These are phyloP conservation scores for Mortierella sp. DNA, from an alignment of 371 early-diverging fungal species.

Conservation along the genomic window DNA sequence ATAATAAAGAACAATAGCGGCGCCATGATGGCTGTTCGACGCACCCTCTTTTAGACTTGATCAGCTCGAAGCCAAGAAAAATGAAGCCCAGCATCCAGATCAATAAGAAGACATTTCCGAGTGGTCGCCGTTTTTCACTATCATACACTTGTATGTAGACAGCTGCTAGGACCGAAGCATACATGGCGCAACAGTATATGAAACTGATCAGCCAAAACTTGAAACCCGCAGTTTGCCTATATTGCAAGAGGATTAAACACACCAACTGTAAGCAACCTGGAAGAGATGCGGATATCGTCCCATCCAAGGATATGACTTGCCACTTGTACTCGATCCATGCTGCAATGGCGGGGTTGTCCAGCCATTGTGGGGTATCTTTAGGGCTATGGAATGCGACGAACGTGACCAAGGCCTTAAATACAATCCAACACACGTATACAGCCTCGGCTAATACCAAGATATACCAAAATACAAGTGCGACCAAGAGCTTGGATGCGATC, in stretches of 20 bases:
- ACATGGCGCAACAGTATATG: slow-evolving; percentile 1
- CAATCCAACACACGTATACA: too few species aligned
- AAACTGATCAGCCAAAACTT: slow-evolving; percentile 14
- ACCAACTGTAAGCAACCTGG: too few species aligned
- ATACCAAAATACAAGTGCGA: too few species aligned
- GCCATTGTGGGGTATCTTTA: neutral
- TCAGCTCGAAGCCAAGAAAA: slow-evolving; percentile 16
- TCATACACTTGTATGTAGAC: slow-evolving; percentile 6
- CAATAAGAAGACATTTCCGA: neutral
- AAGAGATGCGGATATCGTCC: too few species aligned
- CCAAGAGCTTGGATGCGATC: too few species aligned
- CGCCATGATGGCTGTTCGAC: too few species aligned
- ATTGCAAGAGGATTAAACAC: too few species aligned
- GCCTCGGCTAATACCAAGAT: too few species aligned
- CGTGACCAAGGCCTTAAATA: neutral
- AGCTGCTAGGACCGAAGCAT: slow-evolving; percentile 5
- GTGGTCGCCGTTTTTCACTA: neutral
- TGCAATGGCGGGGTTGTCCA: slow-evolving; percentile 15
- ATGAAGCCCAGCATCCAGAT: neutral
- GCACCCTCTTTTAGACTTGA: too few species aligned
- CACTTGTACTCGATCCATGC: slow-evolving; percentile 18
- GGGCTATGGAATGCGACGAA: slow-evolving; percentile 5
- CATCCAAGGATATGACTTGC: too few species aligned
- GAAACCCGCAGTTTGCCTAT: slow-evolving; percentile 16
- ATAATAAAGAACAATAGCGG: too few species aligned